Evolutionary conservation across 1,139 yeast genomes (phyloP).

Genomic region (Debaryomyces fabryi): DNA sequence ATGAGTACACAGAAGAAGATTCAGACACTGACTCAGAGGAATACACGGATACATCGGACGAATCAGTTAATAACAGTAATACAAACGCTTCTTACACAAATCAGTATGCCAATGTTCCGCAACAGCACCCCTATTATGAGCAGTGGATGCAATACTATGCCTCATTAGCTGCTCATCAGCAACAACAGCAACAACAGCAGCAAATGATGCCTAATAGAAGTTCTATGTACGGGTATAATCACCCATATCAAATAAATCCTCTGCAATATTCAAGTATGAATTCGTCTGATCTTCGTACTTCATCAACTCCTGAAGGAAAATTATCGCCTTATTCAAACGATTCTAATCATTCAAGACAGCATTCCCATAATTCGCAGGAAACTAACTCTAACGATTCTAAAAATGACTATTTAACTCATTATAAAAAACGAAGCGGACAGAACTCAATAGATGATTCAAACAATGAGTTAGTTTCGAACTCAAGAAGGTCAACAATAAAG

Average conservation of each 20-base stretch:
- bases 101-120: constrained; percentile 11
- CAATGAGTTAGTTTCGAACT: constrained; percentile 29
- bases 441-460: constrained; percentile 13
- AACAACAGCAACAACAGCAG: background rate
- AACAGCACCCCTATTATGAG: constrained; percentile 27
- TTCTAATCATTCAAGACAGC: background rate
- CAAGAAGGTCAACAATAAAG: constrained; percentile 38
- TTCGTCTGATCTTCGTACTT: background rate
- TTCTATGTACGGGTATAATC: background rate
- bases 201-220: background rate
- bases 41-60: constrained; percentile 12
- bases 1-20: constrained; percentile 1
- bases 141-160: constrained; percentile 36
- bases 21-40: constrained; percentile 15
- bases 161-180: constrained; percentile 22
- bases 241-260: background rate
- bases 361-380: background rate
- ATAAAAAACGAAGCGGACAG: background rate
- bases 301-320: background rate
- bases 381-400: background rate
- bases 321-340: background rate
- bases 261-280: background rate
- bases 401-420: constrained; percentile 8
- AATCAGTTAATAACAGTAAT: constrained; percentile 22
- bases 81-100: constrained; percentile 10